Evolutionary conservation across 2,329 filamentous ascomycete species (phyloP).

Genomic region (Myriosclerotinia duriaeana): DNA sequence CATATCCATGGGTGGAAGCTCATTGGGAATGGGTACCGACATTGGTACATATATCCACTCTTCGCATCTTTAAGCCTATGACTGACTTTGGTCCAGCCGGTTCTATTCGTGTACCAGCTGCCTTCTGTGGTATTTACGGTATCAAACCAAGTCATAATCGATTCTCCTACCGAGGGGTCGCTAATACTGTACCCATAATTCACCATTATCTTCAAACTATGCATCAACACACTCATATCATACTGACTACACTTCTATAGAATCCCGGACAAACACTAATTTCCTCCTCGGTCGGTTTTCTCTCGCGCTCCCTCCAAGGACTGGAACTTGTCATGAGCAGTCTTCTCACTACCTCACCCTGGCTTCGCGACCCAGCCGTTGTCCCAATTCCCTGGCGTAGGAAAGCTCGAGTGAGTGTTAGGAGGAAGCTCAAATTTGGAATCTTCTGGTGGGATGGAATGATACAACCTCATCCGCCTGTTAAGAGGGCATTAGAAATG

Average conservation of each 20-base stretch:
- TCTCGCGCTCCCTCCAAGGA: conserved; percentile 54
- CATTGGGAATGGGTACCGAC: conserved; percentile 35
- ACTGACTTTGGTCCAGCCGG: conserved; percentile 23
- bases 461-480: conserved; percentile 54
- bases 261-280: conserved; percentile 56
- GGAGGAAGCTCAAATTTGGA: conserved; percentile 49
- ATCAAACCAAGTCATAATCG: conserved; percentile 41
- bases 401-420: conserved; percentile 39
- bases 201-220: neutral
- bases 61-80: neutral
- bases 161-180: conserved; percentile 51
- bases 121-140: conserved; percentile 41
- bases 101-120: conserved; percentile 39
- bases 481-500: conserved; percentile 51
- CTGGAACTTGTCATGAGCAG: conserved; percentile 55
- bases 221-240: neutral
- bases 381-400: conserved; percentile 62
- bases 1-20: conserved; percentile 30
- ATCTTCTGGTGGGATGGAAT: conserved; percentile 52
- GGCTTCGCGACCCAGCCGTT: conserved; percentile 62
- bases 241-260: neutral
- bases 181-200: conserved; percentile 50
- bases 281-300: conserved; percentile 59
- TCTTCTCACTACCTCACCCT: conserved; percentile 57
- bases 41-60: conserved; percentile 27